Evolutionary conservation across 805 yeast species (phyloP).

Genomic region (Wickerhamiella brachini): DNA sequence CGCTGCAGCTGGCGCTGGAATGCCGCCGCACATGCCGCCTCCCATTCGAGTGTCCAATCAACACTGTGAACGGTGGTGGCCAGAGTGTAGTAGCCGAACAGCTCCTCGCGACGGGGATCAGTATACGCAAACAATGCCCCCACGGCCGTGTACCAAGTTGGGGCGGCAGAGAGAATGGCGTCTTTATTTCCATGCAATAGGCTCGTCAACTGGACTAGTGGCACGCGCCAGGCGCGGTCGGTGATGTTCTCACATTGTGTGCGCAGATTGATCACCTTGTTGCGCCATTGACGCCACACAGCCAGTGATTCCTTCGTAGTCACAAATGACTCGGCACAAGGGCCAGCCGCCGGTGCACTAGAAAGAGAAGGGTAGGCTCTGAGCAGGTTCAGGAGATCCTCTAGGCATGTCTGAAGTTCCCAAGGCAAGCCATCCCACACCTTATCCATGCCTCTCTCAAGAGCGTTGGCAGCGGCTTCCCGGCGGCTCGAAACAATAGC

Average conservation of each 20-base stretch:
- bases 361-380: not conserved
- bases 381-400: not conserved
- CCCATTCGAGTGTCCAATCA: conserved; percentile 8
- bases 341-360: not conserved
- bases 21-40: conserved; percentile 4
- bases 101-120: conserved; percentile 4
- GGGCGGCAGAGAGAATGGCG: not conserved
- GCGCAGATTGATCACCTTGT: conserved; percentile 1
- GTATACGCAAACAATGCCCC: conserved; percentile 1
- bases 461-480: not conserved
- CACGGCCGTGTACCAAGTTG: conserved; percentile 6
- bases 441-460: not conserved
- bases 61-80: conserved; percentile 1
- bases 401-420: not conserved
- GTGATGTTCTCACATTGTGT: not conserved
- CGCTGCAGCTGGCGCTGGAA: conserved; percentile 1
- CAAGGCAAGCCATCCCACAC: not conserved
- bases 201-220: conserved; percentile 1
- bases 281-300: conserved; percentile 1
- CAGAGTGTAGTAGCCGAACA: not conserved
- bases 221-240: conserved; percentile 3
- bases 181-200: conserved; percentile 3
- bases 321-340: not conserved
- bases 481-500: not conserved
- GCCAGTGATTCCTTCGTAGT: not conserved